Evolutionary conservation across 768 basidiomycete genomes (phyloP).

Genomic region (Lentinula aciculospora): DNA sequence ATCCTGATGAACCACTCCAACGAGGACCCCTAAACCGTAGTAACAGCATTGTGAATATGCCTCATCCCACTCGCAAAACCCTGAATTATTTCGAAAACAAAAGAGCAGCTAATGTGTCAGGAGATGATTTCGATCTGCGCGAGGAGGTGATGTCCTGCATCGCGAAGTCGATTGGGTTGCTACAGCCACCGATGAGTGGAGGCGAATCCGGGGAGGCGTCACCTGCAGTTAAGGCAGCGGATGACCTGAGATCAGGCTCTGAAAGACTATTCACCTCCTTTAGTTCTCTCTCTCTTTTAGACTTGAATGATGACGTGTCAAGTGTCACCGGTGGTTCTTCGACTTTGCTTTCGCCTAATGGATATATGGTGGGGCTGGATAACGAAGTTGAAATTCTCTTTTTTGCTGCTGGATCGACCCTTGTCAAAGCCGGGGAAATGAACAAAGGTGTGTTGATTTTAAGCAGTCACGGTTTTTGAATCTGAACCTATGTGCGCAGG

Average conservation of each 20-base stretch:
- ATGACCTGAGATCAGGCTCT: slow-evolving; percentile 25
- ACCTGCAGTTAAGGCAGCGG: slow-evolving; percentile 52
- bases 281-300: slow-evolving; percentile 67
- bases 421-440: slow-evolving; percentile 86
- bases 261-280: slow-evolving; percentile 53
- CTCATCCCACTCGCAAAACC: slow-evolving; percentile 30
- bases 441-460: slow-evolving; percentile 57
- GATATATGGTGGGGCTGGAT: slow-evolving; percentile 78
- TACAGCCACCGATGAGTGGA: slow-evolving; percentile 78
- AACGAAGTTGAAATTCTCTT: slow-evolving; percentile 96
- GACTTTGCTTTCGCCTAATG: slow-evolving; percentile 36
- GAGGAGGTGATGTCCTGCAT: slow-evolving; percentile 98
- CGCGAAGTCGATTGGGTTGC: slow-evolving; percentile 91
- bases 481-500: slow-evolving; percentile 36
- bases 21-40: slow-evolving; percentile 33
- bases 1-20: slow-evolving; percentile 39
- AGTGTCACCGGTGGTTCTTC: slow-evolving; percentile 58
- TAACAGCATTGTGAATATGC: slow-evolving; percentile 46
- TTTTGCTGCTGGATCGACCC: slow-evolving; percentile 78
- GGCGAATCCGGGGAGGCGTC: slow-evolving; percentile 62
- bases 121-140: slow-evolving; percentile 87
- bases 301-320: slow-evolving; percentile 64
- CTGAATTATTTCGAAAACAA: slow-evolving; percentile 22
- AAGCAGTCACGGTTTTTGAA: slow-evolving; percentile 5
- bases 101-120: slow-evolving; percentile 24